phyloP scores from a whole-genome alignment of 1,284 basidiomycete species.

The Marasmius sp. region DNA sequence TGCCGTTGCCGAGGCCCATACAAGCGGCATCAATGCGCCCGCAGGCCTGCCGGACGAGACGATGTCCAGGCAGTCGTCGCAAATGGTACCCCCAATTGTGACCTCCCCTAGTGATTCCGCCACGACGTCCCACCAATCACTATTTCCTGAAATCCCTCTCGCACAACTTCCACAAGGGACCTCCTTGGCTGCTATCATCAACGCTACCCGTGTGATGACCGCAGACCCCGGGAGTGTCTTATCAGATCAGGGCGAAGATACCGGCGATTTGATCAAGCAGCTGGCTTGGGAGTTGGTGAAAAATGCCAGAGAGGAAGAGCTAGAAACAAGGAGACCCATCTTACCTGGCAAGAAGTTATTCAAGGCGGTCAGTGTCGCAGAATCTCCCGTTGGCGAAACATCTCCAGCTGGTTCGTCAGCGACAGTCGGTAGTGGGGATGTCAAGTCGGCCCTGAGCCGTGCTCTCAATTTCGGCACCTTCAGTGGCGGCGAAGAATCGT shows the following conservation, averaged over 20 bases:
- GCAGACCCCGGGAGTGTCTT: slow-evolving; percentile 77
- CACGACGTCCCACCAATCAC: slow-evolving; percentile 11
- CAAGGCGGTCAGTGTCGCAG: slow-evolving; percentile 33
- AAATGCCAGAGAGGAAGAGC: slow-evolving; percentile 67
- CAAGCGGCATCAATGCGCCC: too few relatives aligned
- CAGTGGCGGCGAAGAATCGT: neutral
- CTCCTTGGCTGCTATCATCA: slow-evolving; percentile 73
- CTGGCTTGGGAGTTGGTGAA: slow-evolving; percentile 74
- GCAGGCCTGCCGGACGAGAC: neutral
- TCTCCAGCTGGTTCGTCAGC: slow-evolving; percentile 41
- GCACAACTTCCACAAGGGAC: slow-evolving; percentile 52
- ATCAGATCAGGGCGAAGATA: slow-evolving; percentile 62
- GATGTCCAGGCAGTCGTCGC: slow-evolving; percentile 25
- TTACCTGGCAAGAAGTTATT: slow-evolving; percentile 37
- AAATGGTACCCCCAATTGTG: slow-evolving; percentile 38
- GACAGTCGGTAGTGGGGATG: slow-evolving; percentile 39
- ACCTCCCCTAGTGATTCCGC: slow-evolving; percentile 25
- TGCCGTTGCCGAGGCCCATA: slow-evolving; percentile 25
- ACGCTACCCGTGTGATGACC: slow-evolving; percentile 87
- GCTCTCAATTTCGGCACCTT: slow-evolving; percentile 27
- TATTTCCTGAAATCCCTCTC: slow-evolving; percentile 13
- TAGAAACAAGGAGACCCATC: neutral
- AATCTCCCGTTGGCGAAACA: slow-evolving; percentile 27
- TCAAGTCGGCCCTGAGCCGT: slow-evolving; percentile 43
- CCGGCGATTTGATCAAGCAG: slow-evolving; percentile 57